Base-by-base conservation (phyloP, 2,329 filamentous ascomycete species). In the Gaeumannomyces sp. region DNA sequence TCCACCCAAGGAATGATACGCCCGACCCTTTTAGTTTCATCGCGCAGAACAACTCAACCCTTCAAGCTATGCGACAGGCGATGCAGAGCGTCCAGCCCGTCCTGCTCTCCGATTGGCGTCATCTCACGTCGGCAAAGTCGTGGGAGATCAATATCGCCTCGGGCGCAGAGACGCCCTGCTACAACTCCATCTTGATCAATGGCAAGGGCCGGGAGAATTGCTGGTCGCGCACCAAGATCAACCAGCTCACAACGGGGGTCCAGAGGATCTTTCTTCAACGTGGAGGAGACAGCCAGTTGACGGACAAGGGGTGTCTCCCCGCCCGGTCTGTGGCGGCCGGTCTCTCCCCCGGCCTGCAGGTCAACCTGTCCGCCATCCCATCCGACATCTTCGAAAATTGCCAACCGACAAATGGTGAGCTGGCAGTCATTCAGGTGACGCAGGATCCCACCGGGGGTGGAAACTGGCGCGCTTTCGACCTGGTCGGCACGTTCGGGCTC, bases 101-200 rank as follows among this genome's bases (percentile, higher is more conserved):
- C 6, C 67, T 87, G 5, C 73, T 89, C 3, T 80, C 81, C 1
- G 87, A 89, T 68, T 85, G 82, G 76, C 80, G 79, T 16, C 81
- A 84, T 65, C 75, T 83, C 13, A 83, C 81, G 0, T 87, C 84
- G 0, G 71, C 63, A 13, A 64, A 70, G 8, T 65, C 66, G n/a
- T 69, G 67, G 66, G 62, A 63, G 4, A 76, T 82, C 22, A 77
- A 81, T 3, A 45, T 76, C 0, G 76, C 73, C 0, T 75, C 81
- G 1, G 77, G 78, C 5, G 73, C 84, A 11, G 82, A 85, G 64
- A 77, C 78, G 28, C 76, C 79, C 0, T 89, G 87, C 74, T 84
- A 84, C 67, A 86, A 88, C 69, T 81, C 85, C 0, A 75, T 89
- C 19, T 73, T 89, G 14, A 77, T 89, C 62, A 89, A 89, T 65